Evolutionary conservation across 2,329 filamentous ascomycete species (phyloP).

Genomic region (Penicillium sclerotigenum): DNA sequence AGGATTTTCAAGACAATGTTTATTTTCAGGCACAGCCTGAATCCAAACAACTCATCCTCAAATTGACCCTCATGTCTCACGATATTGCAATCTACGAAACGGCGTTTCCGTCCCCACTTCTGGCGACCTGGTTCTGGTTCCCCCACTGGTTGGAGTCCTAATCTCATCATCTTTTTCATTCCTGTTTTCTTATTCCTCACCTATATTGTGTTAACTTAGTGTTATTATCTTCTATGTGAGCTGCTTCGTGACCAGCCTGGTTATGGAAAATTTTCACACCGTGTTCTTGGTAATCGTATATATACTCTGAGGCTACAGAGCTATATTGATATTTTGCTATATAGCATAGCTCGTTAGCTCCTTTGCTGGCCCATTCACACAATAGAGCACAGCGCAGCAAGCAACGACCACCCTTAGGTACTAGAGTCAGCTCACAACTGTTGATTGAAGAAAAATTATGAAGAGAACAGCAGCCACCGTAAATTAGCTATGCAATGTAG

Average conservation of each 20-base stretch:
- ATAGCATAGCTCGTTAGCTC: no score
- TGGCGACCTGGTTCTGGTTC: conserved; percentile 14
- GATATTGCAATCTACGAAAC: conserved; percentile 22
- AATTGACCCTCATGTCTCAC: conserved; percentile 27
- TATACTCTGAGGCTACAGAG: not conserved
- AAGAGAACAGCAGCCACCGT: not conserved
- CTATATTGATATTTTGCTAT: not conserved
- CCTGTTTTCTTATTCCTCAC: conserved; percentile 12
- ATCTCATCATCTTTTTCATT: not conserved
- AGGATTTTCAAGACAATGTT: not conserved
- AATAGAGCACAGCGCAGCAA: not conserved
- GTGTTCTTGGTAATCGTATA: not conserved
- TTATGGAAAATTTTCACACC: not conserved
- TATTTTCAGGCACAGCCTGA: conserved; percentile 8
- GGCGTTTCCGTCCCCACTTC: conserved; percentile 19
- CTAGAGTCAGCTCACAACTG: not conserved
- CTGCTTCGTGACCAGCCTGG: not conserved
- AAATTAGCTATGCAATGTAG: not conserved
- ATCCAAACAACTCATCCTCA: conserved; percentile 8
- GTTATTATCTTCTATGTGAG: not conserved
- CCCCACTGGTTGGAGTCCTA: conserved; percentile 3
- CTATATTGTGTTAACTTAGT: conserved; percentile 7
- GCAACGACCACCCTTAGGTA: not conserved
- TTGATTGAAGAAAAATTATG: not conserved
- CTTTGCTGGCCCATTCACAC: not conserved